These are phyloP conservation scores for Kodamaea sagamina DNA, from an alignment of 805 yeast genomes.

Conservation along the genomic window DNA sequence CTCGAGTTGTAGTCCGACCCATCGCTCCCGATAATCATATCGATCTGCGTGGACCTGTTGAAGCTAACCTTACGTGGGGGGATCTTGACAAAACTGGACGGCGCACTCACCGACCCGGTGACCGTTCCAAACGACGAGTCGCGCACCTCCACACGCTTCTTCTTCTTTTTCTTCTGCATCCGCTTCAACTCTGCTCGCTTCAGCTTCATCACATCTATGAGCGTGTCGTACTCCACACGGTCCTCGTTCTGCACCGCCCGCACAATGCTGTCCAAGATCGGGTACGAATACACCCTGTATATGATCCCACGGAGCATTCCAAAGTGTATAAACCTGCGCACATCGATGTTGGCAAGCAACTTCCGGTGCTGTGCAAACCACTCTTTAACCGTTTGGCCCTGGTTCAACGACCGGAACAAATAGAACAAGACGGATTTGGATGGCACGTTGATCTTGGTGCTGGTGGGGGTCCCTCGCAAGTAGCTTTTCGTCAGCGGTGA, in stretches of 20 bases:
- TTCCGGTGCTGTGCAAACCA: slow-evolving; percentile 77
- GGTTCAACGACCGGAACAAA: slow-evolving; percentile 75
- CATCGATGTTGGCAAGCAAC: slow-evolving; percentile 65
- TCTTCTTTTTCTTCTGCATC: slow-evolving; percentile 6
- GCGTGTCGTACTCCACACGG: slow-evolving; percentile 17
- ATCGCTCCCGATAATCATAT: slow-evolving; percentile 15
- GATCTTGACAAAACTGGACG: background rate
- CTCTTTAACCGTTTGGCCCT: slow-evolving; percentile 71
- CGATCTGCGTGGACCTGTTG: slow-evolving; percentile 19
- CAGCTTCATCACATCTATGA: slow-evolving; percentile 19
- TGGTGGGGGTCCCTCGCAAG: background rate
- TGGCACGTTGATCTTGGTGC: slow-evolving; percentile 41
- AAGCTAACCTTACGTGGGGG: slow-evolving; percentile 37
- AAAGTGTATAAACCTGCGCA: slow-evolving; percentile 81
- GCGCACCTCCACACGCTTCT: background rate
- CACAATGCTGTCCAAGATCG: slow-evolving; percentile 51
- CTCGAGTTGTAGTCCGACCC: slow-evolving; percentile 15
- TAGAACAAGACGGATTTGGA: slow-evolving; percentile 67
- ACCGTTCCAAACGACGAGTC: background rate
- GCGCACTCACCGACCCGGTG: background rate
- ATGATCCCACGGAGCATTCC: slow-evolving; percentile 83
- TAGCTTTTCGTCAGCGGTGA: slow-evolving; percentile 11
- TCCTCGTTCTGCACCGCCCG: slow-evolving; percentile 36
- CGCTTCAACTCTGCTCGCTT: slow-evolving; percentile 8
- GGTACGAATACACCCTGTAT: slow-evolving; percentile 77